Base-by-base conservation (phyloP, 2,329 filamentous ascomycete species). In the Myotisia sp. region DNA sequence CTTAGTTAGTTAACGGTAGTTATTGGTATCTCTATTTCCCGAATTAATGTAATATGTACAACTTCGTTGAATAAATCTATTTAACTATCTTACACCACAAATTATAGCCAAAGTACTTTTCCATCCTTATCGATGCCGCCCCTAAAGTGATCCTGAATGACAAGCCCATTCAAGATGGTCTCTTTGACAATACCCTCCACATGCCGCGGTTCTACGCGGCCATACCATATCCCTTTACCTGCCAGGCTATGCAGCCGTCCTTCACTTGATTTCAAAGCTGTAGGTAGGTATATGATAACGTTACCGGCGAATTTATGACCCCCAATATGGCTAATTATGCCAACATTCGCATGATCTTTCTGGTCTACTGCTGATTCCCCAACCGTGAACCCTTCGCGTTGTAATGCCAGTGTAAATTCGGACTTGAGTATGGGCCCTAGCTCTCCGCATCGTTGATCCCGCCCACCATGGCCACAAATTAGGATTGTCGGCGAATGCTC, bases 301-400 rank as follows among this genome's bases (percentile, higher is more conserved):
- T 95, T 95, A 26, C 87, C 87, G 23, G 79, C 79, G 62, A 90
- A 95, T 64, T 93, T 93, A 63, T 95, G 87, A 1, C 87, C 87
- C 14, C 87, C 87, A 9, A 94, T 78, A 52, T 95, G 87, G 44
- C 77, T 87, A 49, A 94, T 61, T 30, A 54, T 44, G 4, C 55
- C 60, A 35, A 64, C 44, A 40, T 63, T 58, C 7, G 56, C 56
- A 42, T 55, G 51, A 0, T 42, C 41, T 0, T 45, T 44, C 9
- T 36, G 46, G 36, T 60, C 58, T 10, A 55, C 37, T 2, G 32
- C 40, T 16, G 36, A 40, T 1, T 36, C 37, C 6, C 26, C 26
- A 13, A 40, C 38, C 6, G 42, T 40, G 18, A 51, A 59, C 2
- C 55, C 58, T 13, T 48, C 48, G 5, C 40, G 31, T 10, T 42